Conservation (phyloP, 768 basidiomycete genomes). For the Rubroboletus pulcherrimus region DNA sequence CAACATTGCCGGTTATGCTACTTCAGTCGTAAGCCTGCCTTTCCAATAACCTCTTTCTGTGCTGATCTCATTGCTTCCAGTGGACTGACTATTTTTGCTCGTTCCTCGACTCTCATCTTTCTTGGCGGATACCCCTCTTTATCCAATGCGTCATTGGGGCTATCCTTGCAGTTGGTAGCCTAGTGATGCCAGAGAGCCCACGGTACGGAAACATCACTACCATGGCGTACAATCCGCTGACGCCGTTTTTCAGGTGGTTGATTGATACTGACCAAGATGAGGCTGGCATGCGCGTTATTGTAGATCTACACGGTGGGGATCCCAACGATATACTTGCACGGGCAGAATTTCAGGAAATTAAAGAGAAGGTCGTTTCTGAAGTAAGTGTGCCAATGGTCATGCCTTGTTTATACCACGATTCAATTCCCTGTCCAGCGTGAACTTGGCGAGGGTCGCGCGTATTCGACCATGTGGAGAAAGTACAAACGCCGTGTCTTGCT, state of each 20-base stretch:
- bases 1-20: slow-evolving; percentile 87
- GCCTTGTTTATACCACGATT: background rate
- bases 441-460: slow-evolving; percentile 71
- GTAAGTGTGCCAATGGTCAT: slow-evolving; percentile 34
- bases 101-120: slow-evolving; percentile 75
- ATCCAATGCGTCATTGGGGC: slow-evolving; percentile 85
- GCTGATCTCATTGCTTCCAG: slow-evolving; percentile 33
- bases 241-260: slow-evolving; percentile 59
- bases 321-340: slow-evolving; percentile 61
- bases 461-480: slow-evolving; percentile 78
- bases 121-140: slow-evolving; percentile 90
- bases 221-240: slow-evolving; percentile 2
- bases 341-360: slow-evolving; percentile 89
- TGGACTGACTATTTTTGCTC: slow-evolving; percentile 96
- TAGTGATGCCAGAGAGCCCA: slow-evolving; percentile 88
- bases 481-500: slow-evolving; percentile 87
- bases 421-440: slow-evolving; percentile 51
- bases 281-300: slow-evolving; percentile 82
- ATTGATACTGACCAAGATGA: slow-evolving; percentile 82
- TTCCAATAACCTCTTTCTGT: background rate
- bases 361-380: slow-evolving; percentile 70
- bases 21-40: slow-evolving; percentile 67
- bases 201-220: slow-evolving; percentile 41
- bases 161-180: slow-evolving; percentile 73
- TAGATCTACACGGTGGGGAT: slow-evolving; percentile 84